phyloP scores from a whole-genome alignment of 2,329 filamentous ascomycete species.

The Colletotrichum sublineola region DNA sequence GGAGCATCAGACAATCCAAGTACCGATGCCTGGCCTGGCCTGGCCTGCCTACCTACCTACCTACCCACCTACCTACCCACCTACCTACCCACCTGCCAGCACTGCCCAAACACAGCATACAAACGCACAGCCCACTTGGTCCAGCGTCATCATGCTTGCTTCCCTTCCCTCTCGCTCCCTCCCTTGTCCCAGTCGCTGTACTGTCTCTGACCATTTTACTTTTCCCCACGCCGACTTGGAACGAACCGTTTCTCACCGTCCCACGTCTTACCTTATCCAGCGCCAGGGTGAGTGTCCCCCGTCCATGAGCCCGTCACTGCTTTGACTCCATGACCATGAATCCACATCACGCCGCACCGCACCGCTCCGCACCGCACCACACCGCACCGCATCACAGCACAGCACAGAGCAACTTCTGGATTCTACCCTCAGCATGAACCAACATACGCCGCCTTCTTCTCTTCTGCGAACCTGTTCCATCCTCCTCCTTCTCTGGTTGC shows the following conservation, averaged over 20 bases:
- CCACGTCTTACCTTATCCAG: slow-evolving; percentile 40
- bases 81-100: neutral
- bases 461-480: neutral
- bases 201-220: slow-evolving; percentile 35
- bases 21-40: too few relatives aligned
- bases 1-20: too few relatives aligned
- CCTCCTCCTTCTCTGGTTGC: slow-evolving; percentile 6
- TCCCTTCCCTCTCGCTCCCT: neutral
- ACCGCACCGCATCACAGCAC: neutral
- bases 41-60: too few relatives aligned
- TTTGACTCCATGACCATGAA: slow-evolving; percentile 6
- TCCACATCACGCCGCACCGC: neutral
- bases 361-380: neutral
- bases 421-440: slow-evolving; percentile 25
- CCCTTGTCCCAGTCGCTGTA: slow-evolving; percentile 26
- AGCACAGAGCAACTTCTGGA: slow-evolving; percentile 27
- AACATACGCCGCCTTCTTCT: slow-evolving; percentile 8
- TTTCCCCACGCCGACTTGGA: slow-evolving; percentile 38
- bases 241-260: slow-evolving; percentile 42
- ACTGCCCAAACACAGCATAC: slow-evolving; percentile 1
- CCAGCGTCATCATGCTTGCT: slow-evolving; percentile 25
- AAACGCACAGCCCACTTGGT: slow-evolving; percentile 13
- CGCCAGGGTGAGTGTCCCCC: slow-evolving; percentile 13
- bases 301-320: slow-evolving; percentile 17
- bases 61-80: too few relatives aligned